phyloP scores from a whole-genome alignment of 306 rosid species.

The Sophora flavescens region DNA sequence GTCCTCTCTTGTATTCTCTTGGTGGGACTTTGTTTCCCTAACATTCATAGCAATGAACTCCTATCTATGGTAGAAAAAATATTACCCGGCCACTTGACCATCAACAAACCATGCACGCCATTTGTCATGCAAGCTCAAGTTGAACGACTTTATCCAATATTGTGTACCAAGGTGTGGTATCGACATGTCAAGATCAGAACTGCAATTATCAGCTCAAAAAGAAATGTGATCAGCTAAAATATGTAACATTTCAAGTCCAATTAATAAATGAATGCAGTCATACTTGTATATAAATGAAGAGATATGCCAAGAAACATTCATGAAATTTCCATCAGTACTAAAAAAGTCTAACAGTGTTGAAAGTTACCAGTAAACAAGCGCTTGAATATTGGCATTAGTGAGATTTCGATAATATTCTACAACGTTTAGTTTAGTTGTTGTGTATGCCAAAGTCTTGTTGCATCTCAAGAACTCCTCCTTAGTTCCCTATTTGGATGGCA shows the following conservation, averaged over 20 bases:
- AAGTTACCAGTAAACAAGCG: slow-evolving; percentile 51
- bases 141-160: slow-evolving; percentile 58
- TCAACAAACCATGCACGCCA: slow-evolving; percentile 69
- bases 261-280: neutral
- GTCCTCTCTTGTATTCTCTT: no score
- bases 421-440: neutral
- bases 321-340: neutral
- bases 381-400: slow-evolving; percentile 42
- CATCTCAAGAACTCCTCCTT: slow-evolving; percentile 49
- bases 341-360: neutral
- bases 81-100: slow-evolving; percentile 69
- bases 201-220: slow-evolving; percentile 20
- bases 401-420: slow-evolving; percentile 44
- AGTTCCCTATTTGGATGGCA: slow-evolving; percentile 44
- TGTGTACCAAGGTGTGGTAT: slow-evolving; percentile 52
- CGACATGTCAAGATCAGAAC: slow-evolving; percentile 57
- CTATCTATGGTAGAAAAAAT: neutral
- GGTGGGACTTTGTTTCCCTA: neutral
- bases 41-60: neutral
- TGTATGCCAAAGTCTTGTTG: slow-evolving; percentile 50
- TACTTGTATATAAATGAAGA: neutral
- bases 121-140: slow-evolving; percentile 46
- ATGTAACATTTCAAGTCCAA: neutral
- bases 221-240: neutral
- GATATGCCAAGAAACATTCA: neutral